Percentiles rank a stretch among this genome's conserved stretches.
These are phyloP conservation scores for Claviceps africana DNA, from an alignment of 2,329 filamentous ascomycete genomes.

Conservation along the genomic window DNA sequence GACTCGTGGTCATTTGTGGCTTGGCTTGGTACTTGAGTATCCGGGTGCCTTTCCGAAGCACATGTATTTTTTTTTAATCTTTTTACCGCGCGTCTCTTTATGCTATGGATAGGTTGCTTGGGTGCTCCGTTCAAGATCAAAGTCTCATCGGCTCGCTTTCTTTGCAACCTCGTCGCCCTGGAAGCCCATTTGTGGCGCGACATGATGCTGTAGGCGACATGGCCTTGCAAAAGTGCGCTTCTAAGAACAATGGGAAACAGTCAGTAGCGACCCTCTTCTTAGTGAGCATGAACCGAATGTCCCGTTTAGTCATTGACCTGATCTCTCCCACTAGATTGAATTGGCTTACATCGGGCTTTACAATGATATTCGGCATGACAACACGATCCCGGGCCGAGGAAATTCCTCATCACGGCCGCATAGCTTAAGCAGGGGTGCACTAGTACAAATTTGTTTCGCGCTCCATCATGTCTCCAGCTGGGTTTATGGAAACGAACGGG, in stretches of 20 bases:
- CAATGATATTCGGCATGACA: too few species aligned
- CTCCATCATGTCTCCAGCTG: too few species aligned
- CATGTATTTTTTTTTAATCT: not conserved
- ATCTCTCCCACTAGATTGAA: not conserved
- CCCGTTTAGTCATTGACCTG: not conserved
- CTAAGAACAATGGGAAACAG: not conserved
- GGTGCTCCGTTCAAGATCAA: not conserved
- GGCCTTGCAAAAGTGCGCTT: not conserved
- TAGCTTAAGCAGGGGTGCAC: not conserved
- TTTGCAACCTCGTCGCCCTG: not conserved
- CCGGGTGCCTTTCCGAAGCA: not conserved
- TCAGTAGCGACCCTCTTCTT: not conserved
- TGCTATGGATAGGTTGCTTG: not conserved
- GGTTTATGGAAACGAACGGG: too few species aligned
- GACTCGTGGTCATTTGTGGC: too few species aligned
- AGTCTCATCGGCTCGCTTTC: not conserved
- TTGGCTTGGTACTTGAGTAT: not conserved
- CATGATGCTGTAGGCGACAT: not conserved
- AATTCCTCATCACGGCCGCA: not conserved
- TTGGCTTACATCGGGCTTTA: not conserved
- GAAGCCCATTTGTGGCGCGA: not conserved
- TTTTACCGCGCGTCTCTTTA: not conserved
- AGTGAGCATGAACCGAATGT: not conserved
- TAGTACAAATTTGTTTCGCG: too few species aligned
- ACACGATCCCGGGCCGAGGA: too few species aligned